Percentiles rank a stretch among this genome's conserved stretches.
Conservation (phyloP, 257 asterid genomes). For the Solanum chilense region DNA sequence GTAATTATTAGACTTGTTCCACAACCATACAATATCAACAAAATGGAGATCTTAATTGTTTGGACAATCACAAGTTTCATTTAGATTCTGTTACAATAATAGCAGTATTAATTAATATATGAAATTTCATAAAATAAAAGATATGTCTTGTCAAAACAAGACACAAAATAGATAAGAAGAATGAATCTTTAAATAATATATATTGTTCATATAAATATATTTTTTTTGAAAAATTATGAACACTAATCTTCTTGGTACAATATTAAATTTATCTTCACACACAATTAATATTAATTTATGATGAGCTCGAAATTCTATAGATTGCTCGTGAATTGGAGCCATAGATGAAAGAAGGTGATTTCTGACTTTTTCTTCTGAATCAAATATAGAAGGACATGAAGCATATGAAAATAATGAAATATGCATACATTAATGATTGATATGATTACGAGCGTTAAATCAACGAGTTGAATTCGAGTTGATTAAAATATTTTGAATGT, state of each 20-base stretch:
- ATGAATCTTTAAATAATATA: background rate
- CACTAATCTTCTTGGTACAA: background rate
- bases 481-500: background rate
- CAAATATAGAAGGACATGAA: background rate
- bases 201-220: background rate
- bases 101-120: background rate
- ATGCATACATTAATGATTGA: background rate
- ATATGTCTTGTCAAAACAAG: background rate
- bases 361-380: background rate
- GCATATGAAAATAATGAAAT: background rate
- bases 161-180: background rate
- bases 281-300: background rate
- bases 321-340: background rate
- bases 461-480: accelerated
- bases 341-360: background rate
- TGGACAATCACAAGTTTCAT: background rate
- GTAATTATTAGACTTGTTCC: background rate
- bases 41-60: background rate
- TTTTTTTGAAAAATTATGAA: background rate
- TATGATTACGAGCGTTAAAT: background rate
- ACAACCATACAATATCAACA: background rate
- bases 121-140: background rate
- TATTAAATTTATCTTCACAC: background rate
- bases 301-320: background rate
- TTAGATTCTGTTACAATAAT: background rate